These are phyloP conservation scores for Amanita pseudoporphyria DNA, from an alignment of 768 basidiomycete species.

Conservation along the genomic window DNA sequence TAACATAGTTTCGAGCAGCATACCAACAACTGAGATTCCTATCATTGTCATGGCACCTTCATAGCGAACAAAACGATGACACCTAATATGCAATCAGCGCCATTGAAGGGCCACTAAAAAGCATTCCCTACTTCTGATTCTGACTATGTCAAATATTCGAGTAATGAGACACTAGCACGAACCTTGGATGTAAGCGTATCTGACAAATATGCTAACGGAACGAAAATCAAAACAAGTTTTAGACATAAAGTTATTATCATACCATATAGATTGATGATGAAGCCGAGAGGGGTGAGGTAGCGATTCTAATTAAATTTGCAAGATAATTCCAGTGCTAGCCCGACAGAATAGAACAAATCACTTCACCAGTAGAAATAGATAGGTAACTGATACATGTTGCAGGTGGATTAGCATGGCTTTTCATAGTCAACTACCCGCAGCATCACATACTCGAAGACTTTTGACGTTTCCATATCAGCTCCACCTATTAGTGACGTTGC, in stretches of 20 bases:
- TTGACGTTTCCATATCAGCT: too few species aligned
- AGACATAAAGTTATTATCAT: not conserved
- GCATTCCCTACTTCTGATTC: too few species aligned
- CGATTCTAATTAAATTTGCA: conserved; percentile 37
- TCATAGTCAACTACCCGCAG: too few species aligned
- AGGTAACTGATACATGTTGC: too few species aligned
- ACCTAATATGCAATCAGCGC: conserved; percentile 20
- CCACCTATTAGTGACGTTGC: too few species aligned
- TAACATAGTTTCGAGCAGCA: not conserved
- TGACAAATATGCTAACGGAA: too few species aligned
- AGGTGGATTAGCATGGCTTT: too few species aligned
- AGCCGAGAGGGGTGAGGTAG: too few species aligned
- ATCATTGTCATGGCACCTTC: conserved; percentile 46
- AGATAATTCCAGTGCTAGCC: not conserved
- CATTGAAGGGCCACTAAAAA: not conserved
- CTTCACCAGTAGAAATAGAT: conserved; percentile 35
- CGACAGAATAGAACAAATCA: not conserved
- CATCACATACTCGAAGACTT: not conserved
- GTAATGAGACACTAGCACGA: not conserved
- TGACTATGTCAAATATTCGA: not conserved
- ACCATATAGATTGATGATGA: too few species aligned
- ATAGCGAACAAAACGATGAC: too few species aligned
- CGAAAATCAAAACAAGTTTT: conserved; percentile 8
- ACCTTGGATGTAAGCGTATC: conserved; percentile 31
- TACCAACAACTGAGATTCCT: conserved; percentile 38